phyloP scores from a whole-genome alignment of 108 stramenopile species.

The Nitzschia putrida region DNA sequence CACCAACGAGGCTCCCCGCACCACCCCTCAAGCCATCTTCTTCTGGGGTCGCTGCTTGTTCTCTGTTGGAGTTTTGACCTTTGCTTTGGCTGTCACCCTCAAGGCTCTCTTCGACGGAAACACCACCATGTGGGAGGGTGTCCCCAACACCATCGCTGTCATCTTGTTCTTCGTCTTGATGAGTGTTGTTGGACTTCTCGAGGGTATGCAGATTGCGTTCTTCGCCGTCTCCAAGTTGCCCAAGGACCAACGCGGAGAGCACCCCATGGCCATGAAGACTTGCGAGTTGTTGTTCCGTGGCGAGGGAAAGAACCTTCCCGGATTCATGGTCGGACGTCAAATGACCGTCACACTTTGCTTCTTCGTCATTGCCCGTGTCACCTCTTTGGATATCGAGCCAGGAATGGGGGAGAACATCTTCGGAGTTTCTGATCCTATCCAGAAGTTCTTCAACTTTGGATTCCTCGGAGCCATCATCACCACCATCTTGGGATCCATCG shows the following conservation, averaged over 20 bases:
- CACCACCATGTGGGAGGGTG: constrained; percentile 64
- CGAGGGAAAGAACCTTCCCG: constrained; percentile 58
- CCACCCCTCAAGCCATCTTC: constrained; percentile 25
- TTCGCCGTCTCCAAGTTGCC: constrained; percentile 70
- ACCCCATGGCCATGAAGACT: constrained; percentile 52
- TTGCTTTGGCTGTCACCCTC: constrained; percentile 62
- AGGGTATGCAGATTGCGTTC: constrained; percentile 82
- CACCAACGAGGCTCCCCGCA: constrained; percentile 58
- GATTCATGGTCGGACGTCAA: constrained; percentile 77
- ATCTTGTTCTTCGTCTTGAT: constrained; percentile 60
- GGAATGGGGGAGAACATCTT: constrained; percentile 51
- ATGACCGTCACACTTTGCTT: constrained; percentile 66
- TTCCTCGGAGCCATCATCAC: constrained; percentile 70
- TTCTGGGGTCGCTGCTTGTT: constrained; percentile 58
- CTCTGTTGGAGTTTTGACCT: constrained; percentile 49
- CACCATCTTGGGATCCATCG: constrained; percentile 65
- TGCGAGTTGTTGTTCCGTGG: constrained; percentile 56
- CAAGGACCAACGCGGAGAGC: constrained; percentile 53
- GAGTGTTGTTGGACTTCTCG: constrained; percentile 62
- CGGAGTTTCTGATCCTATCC: constrained; percentile 57
- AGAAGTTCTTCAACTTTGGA: constrained; percentile 67
- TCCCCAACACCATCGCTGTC: constrained; percentile 50
- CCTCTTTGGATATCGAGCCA: constrained; percentile 49
- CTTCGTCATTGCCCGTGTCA: constrained; percentile 71
- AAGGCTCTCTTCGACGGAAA: constrained; percentile 57